These are phyloP conservation scores for Grammothele lineata DNA, from an alignment of 768 basidiomycete species.

Conservation along the genomic window DNA sequence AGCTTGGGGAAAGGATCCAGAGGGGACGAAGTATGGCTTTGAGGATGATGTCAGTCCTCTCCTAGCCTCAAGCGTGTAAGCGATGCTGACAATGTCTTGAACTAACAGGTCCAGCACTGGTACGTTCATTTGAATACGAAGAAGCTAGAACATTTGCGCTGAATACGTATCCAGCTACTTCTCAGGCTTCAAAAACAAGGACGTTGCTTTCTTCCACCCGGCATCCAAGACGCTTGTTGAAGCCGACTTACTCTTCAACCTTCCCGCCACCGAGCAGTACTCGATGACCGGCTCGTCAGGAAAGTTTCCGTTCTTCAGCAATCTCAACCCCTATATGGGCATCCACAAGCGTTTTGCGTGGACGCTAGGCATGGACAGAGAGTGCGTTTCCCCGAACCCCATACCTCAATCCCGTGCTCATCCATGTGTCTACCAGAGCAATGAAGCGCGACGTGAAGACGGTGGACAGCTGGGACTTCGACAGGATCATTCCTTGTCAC, in stretches of 20 bases:
- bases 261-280: conserved; percentile 74
- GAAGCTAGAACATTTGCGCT: no score
- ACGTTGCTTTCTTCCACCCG: conserved; percentile 78
- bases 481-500: conserved; percentile 73
- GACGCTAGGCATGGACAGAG: conserved; percentile 23
- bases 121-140: no score
- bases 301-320: conserved; percentile 19
- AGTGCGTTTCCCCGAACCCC: conserved; percentile 10
- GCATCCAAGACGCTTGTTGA: conserved; percentile 68
- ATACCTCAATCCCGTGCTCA: neutral
- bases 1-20: conserved; percentile 30
- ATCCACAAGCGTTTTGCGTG: conserved; percentile 25
- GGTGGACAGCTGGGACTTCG: conserved; percentile 71
- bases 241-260: conserved; percentile 82
- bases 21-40: conserved; percentile 68
- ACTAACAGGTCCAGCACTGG: conserved; percentile 31
- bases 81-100: no score
- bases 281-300: conserved; percentile 30
- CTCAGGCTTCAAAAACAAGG: conserved; percentile 68
- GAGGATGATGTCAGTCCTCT: conserved; percentile 52
- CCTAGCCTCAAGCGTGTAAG: neutral
- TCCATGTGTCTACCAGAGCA: conserved; percentile 23
- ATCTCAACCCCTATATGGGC: conserved; percentile 20
- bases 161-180: conserved; percentile 56
- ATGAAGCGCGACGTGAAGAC: conserved; percentile 63